Base-by-base conservation (phyloP, 2,329 filamentous ascomycete species). In the Colletotrichum sublineola region DNA sequence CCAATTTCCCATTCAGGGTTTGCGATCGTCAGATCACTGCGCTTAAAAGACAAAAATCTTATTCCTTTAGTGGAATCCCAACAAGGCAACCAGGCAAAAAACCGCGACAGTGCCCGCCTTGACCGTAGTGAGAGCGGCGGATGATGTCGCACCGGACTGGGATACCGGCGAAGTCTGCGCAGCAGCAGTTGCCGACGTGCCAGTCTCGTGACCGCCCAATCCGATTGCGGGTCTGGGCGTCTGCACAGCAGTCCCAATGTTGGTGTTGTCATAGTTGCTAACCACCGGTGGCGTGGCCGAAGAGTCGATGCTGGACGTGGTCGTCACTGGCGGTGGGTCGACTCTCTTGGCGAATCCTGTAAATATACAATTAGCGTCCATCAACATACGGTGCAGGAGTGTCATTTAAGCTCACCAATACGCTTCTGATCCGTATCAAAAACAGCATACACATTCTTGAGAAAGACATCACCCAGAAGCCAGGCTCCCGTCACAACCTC, bases 371-470 rank as follows among this genome's bases (percentile, higher is more conserved):
- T 75, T 18, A 65, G 56, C 38, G 50, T 14, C 42, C 15, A 63
- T n/a, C 18, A 8, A 18, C 2, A 20, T 29, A 38, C n/a, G 1
- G 29, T 3, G 20, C 12, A 12, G 9, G 7, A 18, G 7, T 18
- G 14, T 15, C 24, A 7, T 15, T 31, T 5, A 24, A 60, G 79
- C 85, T 79, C 79, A 88, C 92, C 93, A 75, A 95, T 89, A 63
- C 87, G 88, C 55, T 81, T 82, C 75, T 90, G 78, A 74, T 96
- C 94, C 65, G 89, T 89, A 80, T 97, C 95, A 79, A 97, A 97
- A 33, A 96, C 91, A 1, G 90, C 86, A 79, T 97, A 97, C 20
- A 97, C 94, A 76, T 97, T 97, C 84, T 97, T 97, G 73, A 97
- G 82, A 77, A 97, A 97, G 0, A 92, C 89, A 75, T 95, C 94